Percentiles rank a stretch among this genome's conserved stretches.
Evolutionary conservation across 768 basidiomycete genomes (phyloP).

Genomic region (Rhodotorula diobovata): DNA sequence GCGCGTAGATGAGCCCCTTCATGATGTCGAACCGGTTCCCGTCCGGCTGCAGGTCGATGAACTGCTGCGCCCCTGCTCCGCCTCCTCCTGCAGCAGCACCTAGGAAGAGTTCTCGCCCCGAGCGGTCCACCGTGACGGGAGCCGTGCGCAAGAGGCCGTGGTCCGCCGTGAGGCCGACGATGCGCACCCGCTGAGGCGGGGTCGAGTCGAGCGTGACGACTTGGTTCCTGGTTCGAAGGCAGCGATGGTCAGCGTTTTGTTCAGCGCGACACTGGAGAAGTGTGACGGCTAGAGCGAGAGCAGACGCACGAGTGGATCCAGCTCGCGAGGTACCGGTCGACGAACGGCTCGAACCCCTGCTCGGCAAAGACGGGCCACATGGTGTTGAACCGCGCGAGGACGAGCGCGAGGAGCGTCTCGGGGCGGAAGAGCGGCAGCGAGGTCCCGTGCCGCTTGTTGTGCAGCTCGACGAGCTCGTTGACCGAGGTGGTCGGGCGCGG

Average conservation of each 20-base stretch:
- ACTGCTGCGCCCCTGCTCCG: constrained; percentile 43
- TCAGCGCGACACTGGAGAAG: background rate
- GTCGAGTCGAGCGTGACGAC: constrained; percentile 74
- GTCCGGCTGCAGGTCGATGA: constrained; percentile 90
- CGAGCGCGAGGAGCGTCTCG: constrained; percentile 68
- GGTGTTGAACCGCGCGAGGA: constrained; percentile 69
- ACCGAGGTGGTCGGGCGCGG: constrained; percentile 76
- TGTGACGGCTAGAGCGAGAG: background rate
- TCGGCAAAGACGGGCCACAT: constrained; percentile 73
- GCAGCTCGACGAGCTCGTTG: constrained; percentile 58
- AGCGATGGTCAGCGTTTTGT: background rate
- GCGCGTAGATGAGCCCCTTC: constrained; percentile 33
- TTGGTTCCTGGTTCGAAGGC: constrained; percentile 59
- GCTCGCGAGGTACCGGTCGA: constrained; percentile 66
- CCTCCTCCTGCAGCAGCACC: constrained; percentile 32
- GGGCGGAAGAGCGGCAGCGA: constrained; percentile 55
- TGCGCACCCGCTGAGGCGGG: constrained; percentile 61
- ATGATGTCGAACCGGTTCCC: constrained; percentile 96
- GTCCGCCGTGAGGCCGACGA: constrained; percentile 78
- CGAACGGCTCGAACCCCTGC: constrained; percentile 72
- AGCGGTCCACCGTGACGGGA: constrained; percentile 51
- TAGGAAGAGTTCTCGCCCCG: constrained; percentile 40
- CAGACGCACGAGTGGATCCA: constrained; percentile 88
- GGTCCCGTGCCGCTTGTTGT: constrained; percentile 42
- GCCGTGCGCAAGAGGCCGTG: constrained; percentile 80